Conservation (phyloP, 2,329 filamentous ascomycete genomes). For the Blastomyces parvus region DNA sequence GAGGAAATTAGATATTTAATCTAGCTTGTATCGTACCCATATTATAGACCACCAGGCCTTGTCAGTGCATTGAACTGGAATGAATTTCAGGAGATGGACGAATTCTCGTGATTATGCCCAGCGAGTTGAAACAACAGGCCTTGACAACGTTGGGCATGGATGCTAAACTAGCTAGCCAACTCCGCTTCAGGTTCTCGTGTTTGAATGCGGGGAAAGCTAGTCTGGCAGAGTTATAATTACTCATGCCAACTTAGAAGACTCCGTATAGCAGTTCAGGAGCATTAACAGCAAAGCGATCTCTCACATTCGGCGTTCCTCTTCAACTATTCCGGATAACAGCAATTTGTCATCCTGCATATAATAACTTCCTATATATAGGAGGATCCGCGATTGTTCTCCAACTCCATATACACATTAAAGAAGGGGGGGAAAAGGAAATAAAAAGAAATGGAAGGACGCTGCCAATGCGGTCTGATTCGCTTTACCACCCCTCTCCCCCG, state of each 20-base stretch:
- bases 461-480: conserved; percentile 54
- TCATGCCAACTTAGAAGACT: neutral
- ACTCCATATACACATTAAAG: neutral
- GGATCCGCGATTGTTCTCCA: neutral
- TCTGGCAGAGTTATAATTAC: neutral
- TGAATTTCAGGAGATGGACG: neutral
- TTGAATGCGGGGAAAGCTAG: neutral
- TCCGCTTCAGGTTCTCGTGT: neutral
- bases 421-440: conserved; percentile 22
- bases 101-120: neutral
- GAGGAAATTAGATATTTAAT: neutral
- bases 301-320: too few relatives aligned
- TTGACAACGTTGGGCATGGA: too few relatives aligned
- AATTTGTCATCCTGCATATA: neutral
- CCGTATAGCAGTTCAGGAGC: too few relatives aligned
- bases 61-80: neutral
- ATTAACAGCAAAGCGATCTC: too few relatives aligned
- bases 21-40: neutral
- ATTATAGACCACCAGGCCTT: neutral
- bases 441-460: conserved; percentile 47
- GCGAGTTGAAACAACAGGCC: too few relatives aligned
- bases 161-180: neutral
- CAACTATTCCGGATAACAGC: neutral
- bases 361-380: neutral
- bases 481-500: conserved; percentile 54